Evolutionary conservation across 2,329 filamentous ascomycete genomes (phyloP), one percentile per base, ranked within the genome.

Genomic region (Aspergillus glaucus): DNA sequence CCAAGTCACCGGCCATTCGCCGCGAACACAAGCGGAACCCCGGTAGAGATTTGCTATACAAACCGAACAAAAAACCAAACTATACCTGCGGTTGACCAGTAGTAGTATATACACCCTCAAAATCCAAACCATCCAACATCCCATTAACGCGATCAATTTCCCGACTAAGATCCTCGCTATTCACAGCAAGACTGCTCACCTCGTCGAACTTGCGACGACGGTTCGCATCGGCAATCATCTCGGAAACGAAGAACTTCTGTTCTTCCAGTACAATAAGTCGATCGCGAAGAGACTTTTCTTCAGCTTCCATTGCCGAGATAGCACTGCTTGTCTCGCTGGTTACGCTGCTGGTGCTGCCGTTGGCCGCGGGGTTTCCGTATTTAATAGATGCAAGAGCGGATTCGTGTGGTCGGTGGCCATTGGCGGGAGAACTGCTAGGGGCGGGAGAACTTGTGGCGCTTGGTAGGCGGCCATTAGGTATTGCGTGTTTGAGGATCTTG

Each of bases 231-330:
- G 80, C 81, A 41, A 95, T 81, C 89, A 95, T 95, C 58, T 88
- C 84, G 34, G 84, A 82, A 0, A 96, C 89, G 70, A 95, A 82
- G 68, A 94, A 95, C 55, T 84, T 86, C 66, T 96, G 91, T 69
- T 96, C 91, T 66, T 95, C 89, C 1, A 96, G 76, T 6, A 96
- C 85, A 26, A 93, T 86, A 10, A 95, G 73, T 3, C 83, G 77
- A 61, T 95, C 90, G 14, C 86, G 80, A 1, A 94, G 72, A 17
- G 88, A 81, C 64, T 88, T 92, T 66, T 95, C 90, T 63, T 95
- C 89, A 0, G 79, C 81, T 67, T 95, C 90, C 4, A 95, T 72
- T 2, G 80, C 81, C 0, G 81, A 85, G 12, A 86, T 72, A 12
- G 76, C 75, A 52, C 76, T 79, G 50, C 78, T 78, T 55, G 79